Evolutionary conservation across 139 green algal genomes (phyloP).

Genomic region (Axilococcus clingmanii): DNA sequence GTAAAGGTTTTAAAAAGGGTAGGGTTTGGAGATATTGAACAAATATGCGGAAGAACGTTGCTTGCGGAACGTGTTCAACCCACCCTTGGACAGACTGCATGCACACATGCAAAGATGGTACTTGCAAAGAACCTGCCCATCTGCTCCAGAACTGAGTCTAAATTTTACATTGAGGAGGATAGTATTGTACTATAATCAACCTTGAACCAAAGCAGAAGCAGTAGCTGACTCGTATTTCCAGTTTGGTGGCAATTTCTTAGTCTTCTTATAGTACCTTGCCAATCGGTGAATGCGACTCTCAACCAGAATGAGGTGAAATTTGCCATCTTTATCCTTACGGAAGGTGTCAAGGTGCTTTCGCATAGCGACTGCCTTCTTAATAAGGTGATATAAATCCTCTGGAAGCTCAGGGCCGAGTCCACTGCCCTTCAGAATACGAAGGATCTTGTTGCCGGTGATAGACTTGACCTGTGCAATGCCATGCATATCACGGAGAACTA

Average conservation of each 20-base stretch:
- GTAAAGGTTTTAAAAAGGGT: no score
- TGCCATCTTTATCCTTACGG: constrained; percentile 87
- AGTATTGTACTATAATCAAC: constrained; percentile 11
- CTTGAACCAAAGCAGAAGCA: constrained; percentile 74
- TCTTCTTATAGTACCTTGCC: constrained; percentile 96
- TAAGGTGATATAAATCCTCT: constrained; percentile 98
- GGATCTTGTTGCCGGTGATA: constrained; percentile 92
- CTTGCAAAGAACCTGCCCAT: no score
- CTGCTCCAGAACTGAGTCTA: no score
- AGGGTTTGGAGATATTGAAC: no score
- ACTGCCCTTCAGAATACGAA: constrained; percentile 91
- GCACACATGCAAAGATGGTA: no score
- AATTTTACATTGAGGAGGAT: no score
- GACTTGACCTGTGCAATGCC: constrained; percentile 82
- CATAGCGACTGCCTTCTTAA: constrained; percentile 98
- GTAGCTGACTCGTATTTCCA: constrained; percentile 95
- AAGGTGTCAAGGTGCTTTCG: constrained; percentile 97
- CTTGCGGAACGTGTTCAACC: neutral
- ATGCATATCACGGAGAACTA: constrained; percentile 90
- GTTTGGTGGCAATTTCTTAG: constrained; percentile 74
- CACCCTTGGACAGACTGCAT: neutral
- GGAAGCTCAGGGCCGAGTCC: constrained; percentile 93
- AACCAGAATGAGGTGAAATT: constrained; percentile 82
- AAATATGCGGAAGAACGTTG: no score
- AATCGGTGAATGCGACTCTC: constrained; percentile 97